A percentile compares a stretch with the other conserved stretches of the same genome.
Conservation (phyloP, 1,284 basidiomycete genomes). For the Malassezia dermatis region DNA sequence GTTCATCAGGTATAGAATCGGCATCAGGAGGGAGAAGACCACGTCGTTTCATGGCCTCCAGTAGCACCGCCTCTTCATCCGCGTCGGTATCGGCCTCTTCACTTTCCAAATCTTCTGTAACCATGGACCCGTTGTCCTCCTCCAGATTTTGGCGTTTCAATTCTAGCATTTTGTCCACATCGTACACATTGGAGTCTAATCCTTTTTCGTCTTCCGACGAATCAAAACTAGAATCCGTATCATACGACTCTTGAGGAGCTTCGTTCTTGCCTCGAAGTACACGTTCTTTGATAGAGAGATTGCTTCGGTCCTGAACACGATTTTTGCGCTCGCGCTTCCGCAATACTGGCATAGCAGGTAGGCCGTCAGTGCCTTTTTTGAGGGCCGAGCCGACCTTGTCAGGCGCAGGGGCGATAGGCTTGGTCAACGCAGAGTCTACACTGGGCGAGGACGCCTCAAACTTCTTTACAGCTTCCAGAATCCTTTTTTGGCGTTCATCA, state of each 20-base stretch:
- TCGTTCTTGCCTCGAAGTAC: slow-evolving; percentile 6
- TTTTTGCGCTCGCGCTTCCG: slow-evolving; percentile 28
- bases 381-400: slow-evolving; percentile 38
- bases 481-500: slow-evolving; percentile 9
- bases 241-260: slow-evolving; percentile 9
- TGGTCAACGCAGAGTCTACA: neutral
- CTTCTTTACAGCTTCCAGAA: slow-evolving; percentile 3
- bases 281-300: slow-evolving; percentile 17
- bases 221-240: slow-evolving; percentile 34
- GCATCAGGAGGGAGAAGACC: slow-evolving; percentile 19
- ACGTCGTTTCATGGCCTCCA: slow-evolving; percentile 37
- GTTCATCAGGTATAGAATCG: neutral
- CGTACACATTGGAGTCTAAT: slow-evolving; percentile 13
- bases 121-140: slow-evolving; percentile 2
- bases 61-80: slow-evolving; percentile 34
- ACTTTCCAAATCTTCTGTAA: slow-evolving; percentile 8
- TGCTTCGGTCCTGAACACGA: slow-evolving; percentile 7
- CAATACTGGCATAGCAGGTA: slow-evolving; percentile 22
- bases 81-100: slow-evolving; percentile 30
- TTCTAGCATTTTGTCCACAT: slow-evolving; percentile 10
- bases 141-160: neutral
- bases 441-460: neutral
- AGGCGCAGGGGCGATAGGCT: neutral
- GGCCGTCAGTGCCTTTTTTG: slow-evolving; percentile 32
- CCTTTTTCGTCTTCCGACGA: slow-evolving; percentile 22